Evolutionary conservation across 495 filamentous ascomycete genomes (phyloP).

Genomic region (Evansstolkia leycettana): DNA sequence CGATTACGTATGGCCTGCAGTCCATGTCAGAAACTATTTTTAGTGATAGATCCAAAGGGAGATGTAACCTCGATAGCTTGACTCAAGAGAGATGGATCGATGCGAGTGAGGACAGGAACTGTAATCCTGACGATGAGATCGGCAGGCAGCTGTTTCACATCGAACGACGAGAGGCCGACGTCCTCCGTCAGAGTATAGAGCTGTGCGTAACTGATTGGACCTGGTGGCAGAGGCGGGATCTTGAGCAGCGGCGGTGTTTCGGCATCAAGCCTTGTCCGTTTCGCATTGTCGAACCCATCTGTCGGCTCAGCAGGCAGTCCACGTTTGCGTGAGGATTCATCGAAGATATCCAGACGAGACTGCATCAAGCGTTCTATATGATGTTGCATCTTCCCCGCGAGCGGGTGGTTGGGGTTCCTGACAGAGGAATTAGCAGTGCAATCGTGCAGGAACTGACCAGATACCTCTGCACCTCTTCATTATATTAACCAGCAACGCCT

Average conservation of each 20-base stretch:
- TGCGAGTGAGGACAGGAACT: conserved; percentile 50
- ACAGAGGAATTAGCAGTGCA: conserved; percentile 4
- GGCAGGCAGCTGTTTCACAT: conserved; percentile 64
- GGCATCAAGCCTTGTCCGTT: conserved; percentile 57
- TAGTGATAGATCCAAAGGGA: neutral
- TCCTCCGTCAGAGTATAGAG: conserved; percentile 77
- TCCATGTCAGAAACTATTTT: conserved; percentile 11
- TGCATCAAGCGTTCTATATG: conserved; percentile 69
- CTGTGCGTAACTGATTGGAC: conserved; percentile 62
- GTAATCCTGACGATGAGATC: conserved; percentile 67
- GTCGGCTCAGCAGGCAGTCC: conserved; percentile 49
- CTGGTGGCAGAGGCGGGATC: conserved; percentile 55
- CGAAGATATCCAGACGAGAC: conserved; percentile 59
- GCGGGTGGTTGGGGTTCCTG: conserved; percentile 59
- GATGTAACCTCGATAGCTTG: conserved; percentile 54
- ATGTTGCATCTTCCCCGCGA: conserved; percentile 62
- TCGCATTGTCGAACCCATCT: conserved; percentile 56
- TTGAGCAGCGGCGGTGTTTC: conserved; percentile 36
- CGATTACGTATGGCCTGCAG: conserved; percentile 34
- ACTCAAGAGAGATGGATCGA: conserved; percentile 52
- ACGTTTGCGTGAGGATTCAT: conserved; percentile 63
- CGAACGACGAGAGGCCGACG: conserved; percentile 58
- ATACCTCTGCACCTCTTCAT: conserved; percentile 48
- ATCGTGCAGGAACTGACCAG: conserved; percentile 1
- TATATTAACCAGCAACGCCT: conserved; percentile 69